These are phyloP conservation scores for Datisca glomerata DNA, from an alignment of 306 rosid genomes.

Conservation along the genomic window DNA sequence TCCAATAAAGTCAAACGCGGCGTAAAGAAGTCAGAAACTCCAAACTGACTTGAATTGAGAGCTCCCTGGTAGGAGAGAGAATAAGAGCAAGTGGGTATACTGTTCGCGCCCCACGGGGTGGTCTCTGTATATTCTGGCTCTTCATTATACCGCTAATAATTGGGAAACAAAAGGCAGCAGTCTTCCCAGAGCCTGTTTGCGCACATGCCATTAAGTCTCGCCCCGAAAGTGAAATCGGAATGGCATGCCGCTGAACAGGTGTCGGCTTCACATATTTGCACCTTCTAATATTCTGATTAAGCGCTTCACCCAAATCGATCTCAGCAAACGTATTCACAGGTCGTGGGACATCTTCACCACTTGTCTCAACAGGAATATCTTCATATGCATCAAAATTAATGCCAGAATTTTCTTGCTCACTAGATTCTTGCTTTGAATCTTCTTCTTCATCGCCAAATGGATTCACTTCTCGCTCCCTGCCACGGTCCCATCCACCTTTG, in stretches of 20 bases:
- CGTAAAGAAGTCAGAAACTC: neutral
- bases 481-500: slow-evolving; percentile 63
- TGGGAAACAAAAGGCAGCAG: slow-evolving; percentile 84
- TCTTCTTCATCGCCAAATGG: slow-evolving; percentile 48
- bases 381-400: slow-evolving; percentile 82
- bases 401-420: slow-evolving; percentile 49
- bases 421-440: slow-evolving; percentile 24
- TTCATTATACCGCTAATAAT: slow-evolving; percentile 81
- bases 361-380: slow-evolving; percentile 83
- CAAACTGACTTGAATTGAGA: slow-evolving; percentile 71
- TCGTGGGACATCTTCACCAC: slow-evolving; percentile 59
- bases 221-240: slow-evolving; percentile 65
- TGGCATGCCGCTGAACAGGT: slow-evolving; percentile 78
- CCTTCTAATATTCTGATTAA: slow-evolving; percentile 54
- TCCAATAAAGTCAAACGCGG: neutral
- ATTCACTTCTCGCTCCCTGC: slow-evolving; percentile 53
- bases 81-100: slow-evolving; percentile 76
- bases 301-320: slow-evolving; percentile 76
- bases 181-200: slow-evolving; percentile 85
- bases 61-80: slow-evolving; percentile 88
- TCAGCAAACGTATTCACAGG: slow-evolving; percentile 81
- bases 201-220: slow-evolving; percentile 93
- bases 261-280: slow-evolving; percentile 85
- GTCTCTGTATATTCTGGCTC: slow-evolving; percentile 49
- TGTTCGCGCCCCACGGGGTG: slow-evolving; percentile 67